These are phyloP conservation scores for Exophiala phaeomuriformis DNA, from an alignment of 2,329 filamentous ascomycete genomes.

Conservation along the genomic window DNA sequence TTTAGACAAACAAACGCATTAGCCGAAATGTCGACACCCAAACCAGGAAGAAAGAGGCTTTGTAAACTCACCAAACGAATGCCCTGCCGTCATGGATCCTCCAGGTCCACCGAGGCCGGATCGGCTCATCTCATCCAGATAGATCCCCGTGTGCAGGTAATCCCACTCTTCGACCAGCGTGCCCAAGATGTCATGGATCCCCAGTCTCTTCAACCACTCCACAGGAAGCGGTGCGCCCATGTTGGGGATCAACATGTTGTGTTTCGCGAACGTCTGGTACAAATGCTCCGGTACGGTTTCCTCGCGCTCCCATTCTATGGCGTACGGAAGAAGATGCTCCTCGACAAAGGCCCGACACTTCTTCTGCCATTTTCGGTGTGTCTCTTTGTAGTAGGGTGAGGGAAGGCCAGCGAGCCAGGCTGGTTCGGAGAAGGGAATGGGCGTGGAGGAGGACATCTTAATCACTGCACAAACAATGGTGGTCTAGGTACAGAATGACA, in stretches of 20 bases:
- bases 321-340: conserved; percentile 55
- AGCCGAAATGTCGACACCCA: no score
- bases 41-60: not conserved
- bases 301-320: conserved; percentile 62
- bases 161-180: conserved; percentile 66
- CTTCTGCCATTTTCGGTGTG: conserved; percentile 60
- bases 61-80: conserved; percentile 48
- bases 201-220: conserved; percentile 58
- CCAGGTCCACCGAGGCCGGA: conserved; percentile 58
- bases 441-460: conserved; percentile 1
- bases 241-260: conserved; percentile 63
- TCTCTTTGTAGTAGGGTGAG: conserved; percentile 62
- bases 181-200: conserved; percentile 60
- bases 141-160: conserved; percentile 63
- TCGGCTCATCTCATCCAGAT: conserved; percentile 62
- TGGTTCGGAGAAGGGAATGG: conserved; percentile 64
- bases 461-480: not conserved
- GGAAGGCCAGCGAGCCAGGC: conserved; percentile 63
- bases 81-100: conserved; percentile 61
- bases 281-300: conserved; percentile 58
- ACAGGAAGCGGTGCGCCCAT: conserved; percentile 63
- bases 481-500: not conserved
- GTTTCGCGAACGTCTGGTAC: conserved; percentile 56
- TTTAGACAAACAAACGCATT: no score
- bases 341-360: conserved; percentile 59